Base-by-base conservation (phyloP, 2,329 filamentous ascomycete species). In the Diaporthe sp. region DNA sequence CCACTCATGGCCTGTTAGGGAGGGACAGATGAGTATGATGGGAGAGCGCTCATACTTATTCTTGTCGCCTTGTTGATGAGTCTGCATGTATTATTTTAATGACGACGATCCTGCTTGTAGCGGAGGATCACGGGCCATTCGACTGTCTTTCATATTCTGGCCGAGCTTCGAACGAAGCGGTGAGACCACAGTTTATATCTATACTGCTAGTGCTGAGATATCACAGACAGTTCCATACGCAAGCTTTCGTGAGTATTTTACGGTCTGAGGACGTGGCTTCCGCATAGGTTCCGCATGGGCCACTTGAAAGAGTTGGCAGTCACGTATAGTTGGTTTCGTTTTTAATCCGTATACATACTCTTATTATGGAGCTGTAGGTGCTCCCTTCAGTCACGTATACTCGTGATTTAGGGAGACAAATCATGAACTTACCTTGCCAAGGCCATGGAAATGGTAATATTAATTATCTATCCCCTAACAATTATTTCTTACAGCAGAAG, bases 151-250 rank as follows among this genome's bases (percentile, higher is more conserved):
- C 9, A 10, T 9, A n/a, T 5, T 58, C 22, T 22, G 17, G 12
- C 27, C 2, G 2, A 35, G 9, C 32, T 17, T 59, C 25, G 1
- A 4, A 37, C 22, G 5, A 59, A 25, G 6, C 6, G 25, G 37
- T 22, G 17, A 7, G 12, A 17, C 42, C 63, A 8, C 22, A 0
- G 9, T 17, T 27, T 8, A 55, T 30, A 53, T 55, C 15, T 42
- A 35, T 9, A 6, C 27, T 53, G 30, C n/a, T 19, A 10, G 44
- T 96, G 94, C 80, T 97, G 94, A 85, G 95, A 97, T 87, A 98
- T 98, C 83, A 94, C 30, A 35, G 17, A 17, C 4, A 32, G 12
- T 13, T 30, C 8, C 27, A 32, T 55, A 4, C 51, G 0, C 15
- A 9, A 55, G 27, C 17, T 19, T 32, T 9, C 9, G 27, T 32